Evolutionary conservation across 768 basidiomycete genomes (phyloP).

Genomic region (Leucosporidium creatinivorum): DNA sequence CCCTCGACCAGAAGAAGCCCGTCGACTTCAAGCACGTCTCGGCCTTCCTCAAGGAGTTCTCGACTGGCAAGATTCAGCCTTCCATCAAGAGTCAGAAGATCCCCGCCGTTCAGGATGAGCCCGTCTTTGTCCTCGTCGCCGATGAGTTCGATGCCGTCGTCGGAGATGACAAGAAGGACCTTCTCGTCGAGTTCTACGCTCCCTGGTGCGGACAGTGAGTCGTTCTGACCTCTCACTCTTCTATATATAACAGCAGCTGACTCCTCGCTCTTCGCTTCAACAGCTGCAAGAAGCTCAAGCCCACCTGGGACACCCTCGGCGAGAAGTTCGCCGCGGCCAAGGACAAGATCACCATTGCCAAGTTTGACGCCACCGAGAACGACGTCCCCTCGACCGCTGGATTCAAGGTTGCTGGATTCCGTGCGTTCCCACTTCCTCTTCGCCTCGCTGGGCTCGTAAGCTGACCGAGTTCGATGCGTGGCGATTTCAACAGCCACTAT

Average conservation of each 20-base stretch:
- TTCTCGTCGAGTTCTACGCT: constrained; percentile 95
- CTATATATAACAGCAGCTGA: background rate
- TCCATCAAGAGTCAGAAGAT: constrained; percentile 83
- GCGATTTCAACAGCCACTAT: constrained; percentile 53
- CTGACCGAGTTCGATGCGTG: too few species aligned
- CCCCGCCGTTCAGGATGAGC: constrained; percentile 73
- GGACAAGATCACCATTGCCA: constrained; percentile 51
- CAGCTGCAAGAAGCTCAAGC: constrained; percentile 94
- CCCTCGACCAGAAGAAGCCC: constrained; percentile 57
- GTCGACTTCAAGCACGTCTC: constrained; percentile 55
- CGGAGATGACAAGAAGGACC: constrained; percentile 75
- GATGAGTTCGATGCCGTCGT: constrained; percentile 82
- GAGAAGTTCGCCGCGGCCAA: constrained; percentile 62
- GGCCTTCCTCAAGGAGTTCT: constrained; percentile 57
- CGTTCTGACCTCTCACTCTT: constrained; percentile 10
- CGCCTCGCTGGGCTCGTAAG: background rate
- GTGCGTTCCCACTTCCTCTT: background rate
- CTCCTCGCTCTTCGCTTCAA: background rate
- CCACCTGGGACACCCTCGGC: constrained; percentile 83
- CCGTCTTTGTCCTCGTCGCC: constrained; percentile 73
- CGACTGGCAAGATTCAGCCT: constrained; percentile 67
- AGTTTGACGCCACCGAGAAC: constrained; percentile 94
- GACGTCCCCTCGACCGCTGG: constrained; percentile 81
- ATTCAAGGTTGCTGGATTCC: constrained; percentile 79
- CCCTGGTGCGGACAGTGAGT: constrained; percentile 62